Evolutionary conservation across 75 land plant genomes (phyloP).

Genomic region (Cunninghamia lanceolata): DNA sequence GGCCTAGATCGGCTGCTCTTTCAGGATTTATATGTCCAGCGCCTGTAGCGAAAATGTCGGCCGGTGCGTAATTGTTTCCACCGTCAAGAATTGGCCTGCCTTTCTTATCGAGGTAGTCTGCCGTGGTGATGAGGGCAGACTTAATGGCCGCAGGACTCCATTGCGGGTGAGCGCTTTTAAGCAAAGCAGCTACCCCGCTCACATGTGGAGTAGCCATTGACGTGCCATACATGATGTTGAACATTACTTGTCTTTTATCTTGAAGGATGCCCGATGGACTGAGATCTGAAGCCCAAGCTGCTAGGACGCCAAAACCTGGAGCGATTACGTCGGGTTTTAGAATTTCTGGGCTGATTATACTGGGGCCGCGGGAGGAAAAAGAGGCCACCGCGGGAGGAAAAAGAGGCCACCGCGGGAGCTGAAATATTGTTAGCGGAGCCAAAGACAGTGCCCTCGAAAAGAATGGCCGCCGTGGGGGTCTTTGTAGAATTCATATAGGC

Average conservation of each 20-base stretch:
- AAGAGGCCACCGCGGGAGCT: too few relatives aligned
- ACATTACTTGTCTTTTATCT: not conserved
- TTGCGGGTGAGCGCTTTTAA: conserved; percentile 7
- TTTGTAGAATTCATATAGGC: too few relatives aligned
- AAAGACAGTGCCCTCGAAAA: not conserved
- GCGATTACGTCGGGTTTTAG: conserved; percentile 61
- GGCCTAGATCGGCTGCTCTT: conserved; percentile 22
- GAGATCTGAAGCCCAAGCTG: conserved; percentile 47
- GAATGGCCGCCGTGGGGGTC: not conserved
- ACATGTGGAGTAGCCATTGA: conserved; percentile 7
- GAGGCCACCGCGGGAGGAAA: conserved; percentile 29
- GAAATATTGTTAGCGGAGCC: not conserved
- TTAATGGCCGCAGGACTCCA: conserved; percentile 20
- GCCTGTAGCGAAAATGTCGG: conserved; percentile 13
- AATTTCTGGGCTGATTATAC: conserved; percentile 27
- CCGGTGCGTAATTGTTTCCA: not conserved
- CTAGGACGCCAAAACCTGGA: conserved; percentile 51
- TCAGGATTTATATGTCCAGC: conserved; percentile 20
- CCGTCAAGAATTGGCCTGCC: conserved; percentile 16
- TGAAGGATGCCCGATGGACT: not conserved
- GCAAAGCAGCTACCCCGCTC: not conserved
- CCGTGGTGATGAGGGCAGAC: conserved; percentile 27
- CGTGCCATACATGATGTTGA: conserved; percentile 41
- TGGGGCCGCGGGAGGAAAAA: conserved; percentile 52
- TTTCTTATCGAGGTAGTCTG: conserved; percentile 8